These are phyloP conservation scores for Farysia itapuensis DNA, from an alignment of 1,284 basidiomycete genomes.

Conservation along the genomic window DNA sequence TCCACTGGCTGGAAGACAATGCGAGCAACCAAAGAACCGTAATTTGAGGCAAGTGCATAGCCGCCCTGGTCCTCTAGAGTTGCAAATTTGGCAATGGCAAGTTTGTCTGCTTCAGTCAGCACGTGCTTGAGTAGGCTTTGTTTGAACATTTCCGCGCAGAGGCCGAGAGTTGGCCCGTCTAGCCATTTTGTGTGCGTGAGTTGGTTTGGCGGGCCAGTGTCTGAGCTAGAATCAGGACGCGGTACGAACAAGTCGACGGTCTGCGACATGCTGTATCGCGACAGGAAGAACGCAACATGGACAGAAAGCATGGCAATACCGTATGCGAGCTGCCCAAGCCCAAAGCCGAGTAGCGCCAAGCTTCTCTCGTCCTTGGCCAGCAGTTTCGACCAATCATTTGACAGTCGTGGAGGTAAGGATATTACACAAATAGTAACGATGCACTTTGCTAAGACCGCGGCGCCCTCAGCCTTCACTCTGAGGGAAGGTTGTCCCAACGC, in stretches of 20 bases:
- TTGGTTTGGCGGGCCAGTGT: background rate
- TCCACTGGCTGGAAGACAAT: slow-evolving; percentile 58
- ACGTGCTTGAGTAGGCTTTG: slow-evolving; percentile 91
- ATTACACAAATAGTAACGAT: slow-evolving; percentile 27
- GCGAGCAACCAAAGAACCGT: slow-evolving; percentile 52
- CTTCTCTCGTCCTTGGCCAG: slow-evolving; percentile 5
- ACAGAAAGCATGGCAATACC: slow-evolving; percentile 31
- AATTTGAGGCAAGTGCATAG: slow-evolving; percentile 57
- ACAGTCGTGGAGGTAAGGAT: slow-evolving; percentile 1
- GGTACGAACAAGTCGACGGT: slow-evolving; percentile 68
- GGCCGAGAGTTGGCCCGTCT: slow-evolving; percentile 33
- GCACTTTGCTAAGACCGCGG: slow-evolving; percentile 41
- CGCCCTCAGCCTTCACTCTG: slow-evolving; percentile 50
- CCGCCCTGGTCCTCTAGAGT: slow-evolving; percentile 54
- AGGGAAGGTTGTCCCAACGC: slow-evolving; percentile 26
- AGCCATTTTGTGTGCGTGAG: slow-evolving; percentile 5
- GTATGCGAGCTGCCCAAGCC: slow-evolving; percentile 44
- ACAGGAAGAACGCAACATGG: slow-evolving; percentile 12
- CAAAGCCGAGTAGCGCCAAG: slow-evolving; percentile 45
- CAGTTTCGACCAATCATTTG: background rate
- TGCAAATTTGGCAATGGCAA: slow-evolving; percentile 61
- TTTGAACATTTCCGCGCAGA: slow-evolving; percentile 76
- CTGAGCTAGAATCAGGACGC: slow-evolving; percentile 1
- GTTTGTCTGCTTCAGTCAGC: slow-evolving; percentile 91
- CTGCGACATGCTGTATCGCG: slow-evolving; percentile 76